These are phyloP conservation scores for Mycosphaerella sp. DNA, from an alignment of 2,329 filamentous ascomycete species.

Conservation along the genomic window DNA sequence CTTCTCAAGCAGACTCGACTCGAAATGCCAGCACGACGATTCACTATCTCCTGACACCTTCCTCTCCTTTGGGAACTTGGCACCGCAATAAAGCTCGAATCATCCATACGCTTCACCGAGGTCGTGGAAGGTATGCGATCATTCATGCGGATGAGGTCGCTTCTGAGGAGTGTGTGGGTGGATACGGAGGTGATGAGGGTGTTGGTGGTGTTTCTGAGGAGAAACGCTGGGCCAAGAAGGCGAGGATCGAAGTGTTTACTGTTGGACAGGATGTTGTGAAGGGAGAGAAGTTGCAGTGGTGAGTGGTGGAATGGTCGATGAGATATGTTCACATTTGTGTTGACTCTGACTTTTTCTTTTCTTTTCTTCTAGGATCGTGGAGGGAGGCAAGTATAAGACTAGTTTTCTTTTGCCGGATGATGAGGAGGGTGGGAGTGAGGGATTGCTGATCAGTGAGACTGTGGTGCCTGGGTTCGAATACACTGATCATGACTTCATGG, in stretches of 20 bases:
- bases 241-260: conserved; percentile 56
- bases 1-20: conserved; percentile 20
- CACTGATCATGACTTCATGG: conserved; percentile 61
- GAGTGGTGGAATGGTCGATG: conserved; percentile 30
- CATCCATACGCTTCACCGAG: conserved; percentile 56
- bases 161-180: conserved; percentile 12
- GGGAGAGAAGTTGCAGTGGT: conserved; percentile 58
- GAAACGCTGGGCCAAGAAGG: conserved; percentile 36
- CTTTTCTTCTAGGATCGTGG: conserved; percentile 43
- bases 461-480: conserved; percentile 64
- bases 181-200: conserved; percentile 44
- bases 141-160: conserved; percentile 51
- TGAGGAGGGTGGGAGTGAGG: conserved; percentile 38
- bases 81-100: conserved; percentile 58
- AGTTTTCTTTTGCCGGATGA: conserved; percentile 52
- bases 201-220: conserved; percentile 39
- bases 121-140: conserved; percentile 57
- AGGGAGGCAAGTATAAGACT: conserved; percentile 61
- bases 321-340: background rate
- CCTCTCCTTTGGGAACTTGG: conserved; percentile 52
- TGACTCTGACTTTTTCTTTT: background rate
- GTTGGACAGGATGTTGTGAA: conserved; percentile 53
- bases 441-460: conserved; percentile 60
- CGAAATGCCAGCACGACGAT: conserved; percentile 56
- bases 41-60: conserved; percentile 57